These are phyloP conservation scores for Microsporum audouinii DNA, from an alignment of 2,329 filamentous ascomycete genomes.

Conservation along the genomic window DNA sequence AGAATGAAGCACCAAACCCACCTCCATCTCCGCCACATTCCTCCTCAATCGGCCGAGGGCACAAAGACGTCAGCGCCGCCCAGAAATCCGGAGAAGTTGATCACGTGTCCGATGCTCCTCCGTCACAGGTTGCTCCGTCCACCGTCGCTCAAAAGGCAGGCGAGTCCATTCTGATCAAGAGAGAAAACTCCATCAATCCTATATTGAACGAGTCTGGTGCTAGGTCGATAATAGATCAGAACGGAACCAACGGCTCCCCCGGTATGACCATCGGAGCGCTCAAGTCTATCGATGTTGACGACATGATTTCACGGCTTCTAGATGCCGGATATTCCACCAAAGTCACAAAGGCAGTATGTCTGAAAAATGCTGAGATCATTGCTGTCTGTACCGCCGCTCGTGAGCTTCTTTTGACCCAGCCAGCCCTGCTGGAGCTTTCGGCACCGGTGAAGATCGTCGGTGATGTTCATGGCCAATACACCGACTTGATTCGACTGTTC, in stretches of 20 bases:
- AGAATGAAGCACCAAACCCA: constrained; percentile 43
- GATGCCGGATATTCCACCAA: constrained; percentile 95
- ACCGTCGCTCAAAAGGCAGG: constrained; percentile 58
- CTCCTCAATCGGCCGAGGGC: constrained; percentile 57
- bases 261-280: constrained; percentile 77
- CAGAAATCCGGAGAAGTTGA: constrained; percentile 85
- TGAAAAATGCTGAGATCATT: constrained; percentile 95
- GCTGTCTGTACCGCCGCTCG: constrained; percentile 83
- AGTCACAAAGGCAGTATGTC: constrained; percentile 90
- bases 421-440: constrained; percentile 79
- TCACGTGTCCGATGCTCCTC: constrained; percentile 82
- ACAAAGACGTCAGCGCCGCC: constrained; percentile 67
- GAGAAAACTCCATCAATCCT: constrained; percentile 58
- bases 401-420: constrained; percentile 83
- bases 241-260: constrained; percentile 38
- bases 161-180: constrained; percentile 80
- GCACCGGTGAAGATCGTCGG: constrained; percentile 97
- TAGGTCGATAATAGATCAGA: constrained; percentile 21
- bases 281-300: constrained; percentile 87
- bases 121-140: constrained; percentile 51
- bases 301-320: constrained; percentile 88
- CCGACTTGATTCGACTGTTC: constrained; percentile 89
- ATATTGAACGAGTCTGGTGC: constrained; percentile 42
- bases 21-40: constrained; percentile 82
- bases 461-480: constrained; percentile 94